These are phyloP conservation scores for Aspergillus saccharolyticus DNA, from an alignment of 495 filamentous ascomycete genomes.

Conservation along the genomic window DNA sequence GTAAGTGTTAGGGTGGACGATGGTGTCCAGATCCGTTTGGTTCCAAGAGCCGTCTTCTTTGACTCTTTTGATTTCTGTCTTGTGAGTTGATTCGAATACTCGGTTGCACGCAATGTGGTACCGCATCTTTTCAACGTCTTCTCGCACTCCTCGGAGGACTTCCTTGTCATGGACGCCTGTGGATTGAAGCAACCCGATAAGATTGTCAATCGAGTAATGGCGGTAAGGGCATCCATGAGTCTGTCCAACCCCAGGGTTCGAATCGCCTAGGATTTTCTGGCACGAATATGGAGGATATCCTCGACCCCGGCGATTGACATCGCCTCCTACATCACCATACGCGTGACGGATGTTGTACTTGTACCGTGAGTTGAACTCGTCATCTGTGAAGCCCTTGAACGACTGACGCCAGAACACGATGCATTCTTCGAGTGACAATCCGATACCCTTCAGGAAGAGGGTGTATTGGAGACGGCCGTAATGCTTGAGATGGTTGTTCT, in stretches of 20 bases:
- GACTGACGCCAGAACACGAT: slow-evolving; percentile 88
- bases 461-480: slow-evolving; percentile 93
- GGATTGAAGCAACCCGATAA: slow-evolving; percentile 64
- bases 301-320: slow-evolving; percentile 74
- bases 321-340: slow-evolving; percentile 94
- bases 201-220: slow-evolving; percentile 83
- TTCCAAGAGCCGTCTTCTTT: slow-evolving; percentile 77
- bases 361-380: slow-evolving; percentile 92
- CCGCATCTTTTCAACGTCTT: slow-evolving; percentile 82
- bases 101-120: slow-evolving; percentile 96
- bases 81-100: slow-evolving; percentile 87
- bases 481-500: slow-evolving; percentile 86
- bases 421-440: slow-evolving; percentile 83
- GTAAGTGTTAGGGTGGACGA: slow-evolving; percentile 96
- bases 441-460: slow-evolving; percentile 96
- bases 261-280: slow-evolving; percentile 87
- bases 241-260: slow-evolving; percentile 76
- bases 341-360: slow-evolving; percentile 91
- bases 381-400: slow-evolving; percentile 82
- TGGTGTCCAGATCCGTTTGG: slow-evolving; percentile 81
- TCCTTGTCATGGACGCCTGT: slow-evolving; percentile 74
- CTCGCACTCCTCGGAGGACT: slow-evolving; percentile 71
- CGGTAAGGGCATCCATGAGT: slow-evolving; percentile 93
- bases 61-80: slow-evolving; percentile 79
- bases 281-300: slow-evolving; percentile 90